Evolutionary conservation across 208 protist genomes (phyloP).

Genomic region (Acanthamoeba castellanii): DNA sequence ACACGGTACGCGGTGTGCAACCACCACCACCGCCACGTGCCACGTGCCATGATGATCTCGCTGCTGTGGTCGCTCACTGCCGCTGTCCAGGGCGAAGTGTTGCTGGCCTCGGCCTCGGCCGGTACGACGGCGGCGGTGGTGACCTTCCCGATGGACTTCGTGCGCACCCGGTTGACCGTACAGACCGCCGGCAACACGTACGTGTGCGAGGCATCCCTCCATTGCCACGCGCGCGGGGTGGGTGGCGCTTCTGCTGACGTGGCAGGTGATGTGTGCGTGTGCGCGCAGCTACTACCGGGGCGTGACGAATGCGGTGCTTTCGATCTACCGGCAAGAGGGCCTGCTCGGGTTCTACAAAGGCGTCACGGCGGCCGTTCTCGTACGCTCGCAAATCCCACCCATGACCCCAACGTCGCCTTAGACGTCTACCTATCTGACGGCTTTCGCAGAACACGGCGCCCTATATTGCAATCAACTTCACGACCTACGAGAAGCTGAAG

Average conservation of each 20-base stretch:
- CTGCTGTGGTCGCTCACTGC: background rate
- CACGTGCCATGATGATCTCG: background rate
- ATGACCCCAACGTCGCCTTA: no score
- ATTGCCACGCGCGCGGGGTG: no score
- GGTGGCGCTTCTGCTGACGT: no score
- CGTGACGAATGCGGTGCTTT: background rate
- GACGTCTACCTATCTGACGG: no score
- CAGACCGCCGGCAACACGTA: background rate
- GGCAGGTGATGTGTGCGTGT: background rate
- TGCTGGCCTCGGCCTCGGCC: constrained; percentile 63
- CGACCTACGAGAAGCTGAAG: constrained; percentile 41
- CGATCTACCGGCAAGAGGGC: constrained; percentile 34
- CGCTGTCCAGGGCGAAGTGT: constrained; percentile 85
- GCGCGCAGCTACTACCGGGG: background rate
- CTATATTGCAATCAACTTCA: constrained; percentile 60
- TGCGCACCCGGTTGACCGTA: constrained; percentile 90
- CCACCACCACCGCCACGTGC: background rate
- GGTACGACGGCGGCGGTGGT: constrained; percentile 93
- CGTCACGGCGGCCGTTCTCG: background rate
- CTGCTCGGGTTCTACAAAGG: constrained; percentile 52
- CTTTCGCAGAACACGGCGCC: constrained; percentile 19
- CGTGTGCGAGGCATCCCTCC: no score
- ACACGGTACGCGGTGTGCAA: background rate
- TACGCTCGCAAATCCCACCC: background rate
- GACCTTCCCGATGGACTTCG: constrained; percentile 95